Percentiles rank a stretch among this genome's conserved stretches.
phyloP scores from a whole-genome alignment of 192 early-diverging fungal species.

The Backusella macrospora region DNA sequence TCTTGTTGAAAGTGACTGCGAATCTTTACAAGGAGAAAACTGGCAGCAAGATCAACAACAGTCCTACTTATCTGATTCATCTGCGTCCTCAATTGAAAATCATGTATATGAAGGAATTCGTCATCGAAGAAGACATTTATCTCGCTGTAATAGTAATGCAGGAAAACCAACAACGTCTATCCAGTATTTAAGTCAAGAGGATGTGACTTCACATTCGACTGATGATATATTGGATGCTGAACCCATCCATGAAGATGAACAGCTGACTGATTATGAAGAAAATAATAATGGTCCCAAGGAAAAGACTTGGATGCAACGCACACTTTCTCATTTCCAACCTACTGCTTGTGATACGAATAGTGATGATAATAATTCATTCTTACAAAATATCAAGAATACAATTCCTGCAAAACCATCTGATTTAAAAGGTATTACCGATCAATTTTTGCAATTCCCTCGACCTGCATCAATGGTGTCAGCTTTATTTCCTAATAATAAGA shows the following conservation, averaged over 20 bases:
- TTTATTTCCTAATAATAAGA: not conserved
- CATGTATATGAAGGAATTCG: slow-evolving; percentile 9
- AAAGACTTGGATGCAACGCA: slow-evolving; percentile 39
- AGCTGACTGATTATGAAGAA: slow-evolving; percentile 24
- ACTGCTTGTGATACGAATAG: not conserved
- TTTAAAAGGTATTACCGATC: slow-evolving; percentile 20
- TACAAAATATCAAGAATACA: slow-evolving; percentile 22
- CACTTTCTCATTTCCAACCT: slow-evolving; percentile 35
- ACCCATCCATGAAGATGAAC: slow-evolving; percentile 21
- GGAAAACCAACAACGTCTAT: not conserved
- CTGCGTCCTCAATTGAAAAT: not conserved
- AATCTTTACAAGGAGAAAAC: not conserved
- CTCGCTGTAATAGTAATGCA: not conserved
- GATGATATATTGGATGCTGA: slow-evolving; percentile 37
- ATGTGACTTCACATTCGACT: slow-evolving; percentile 4
- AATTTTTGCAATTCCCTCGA: slow-evolving; percentile 27
- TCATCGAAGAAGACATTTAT: slow-evolving; percentile 1
- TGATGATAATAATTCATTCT: slow-evolving; percentile 13
- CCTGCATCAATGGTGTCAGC: slow-evolving; percentile 34
- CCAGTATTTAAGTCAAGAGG: slow-evolving; percentile 23
- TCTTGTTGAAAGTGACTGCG: not conserved
- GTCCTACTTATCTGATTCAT: not conserved
- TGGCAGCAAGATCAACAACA: not conserved
- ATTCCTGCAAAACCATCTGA: slow-evolving; percentile 22
- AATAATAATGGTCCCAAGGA: not conserved